These are phyloP conservation scores for Lichtheimia hyalospora DNA, from an alignment of 371 early-diverging fungal species.

Conservation along the genomic window DNA sequence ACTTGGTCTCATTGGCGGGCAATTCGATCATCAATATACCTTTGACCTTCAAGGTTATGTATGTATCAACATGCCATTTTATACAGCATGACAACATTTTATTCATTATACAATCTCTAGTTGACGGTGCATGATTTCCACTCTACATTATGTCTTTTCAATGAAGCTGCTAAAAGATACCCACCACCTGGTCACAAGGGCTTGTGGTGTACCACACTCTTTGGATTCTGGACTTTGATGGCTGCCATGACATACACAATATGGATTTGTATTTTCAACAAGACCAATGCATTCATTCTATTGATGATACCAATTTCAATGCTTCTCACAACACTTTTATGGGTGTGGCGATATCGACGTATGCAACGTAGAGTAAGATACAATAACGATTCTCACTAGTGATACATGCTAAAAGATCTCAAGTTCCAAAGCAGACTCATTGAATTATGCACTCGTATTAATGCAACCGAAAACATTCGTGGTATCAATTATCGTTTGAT, in stretches of 20 bases:
- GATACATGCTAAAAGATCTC: neutral
- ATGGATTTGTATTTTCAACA: conserved; percentile 13
- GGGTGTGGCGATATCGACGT: conserved; percentile 29
- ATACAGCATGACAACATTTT: neutral
- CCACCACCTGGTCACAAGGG: conserved; percentile 31
- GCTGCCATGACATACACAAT: conserved; percentile 22
- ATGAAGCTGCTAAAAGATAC: conserved; percentile 21
- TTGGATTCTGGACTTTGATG: conserved; percentile 24
- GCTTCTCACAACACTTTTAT: conserved; percentile 20
- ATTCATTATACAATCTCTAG: conserved; percentile 5
- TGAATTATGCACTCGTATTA: conserved; percentile 34
- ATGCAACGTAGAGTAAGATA: conserved; percentile 23
- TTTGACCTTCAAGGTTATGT: conserved; percentile 50
- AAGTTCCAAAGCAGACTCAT: conserved; percentile 38
- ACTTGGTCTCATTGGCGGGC: conserved; percentile 27
- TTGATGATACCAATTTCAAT: conserved; percentile 25
- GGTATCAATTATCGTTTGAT: conserved; percentile 41
- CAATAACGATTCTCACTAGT: neutral
- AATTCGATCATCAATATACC: conserved; percentile 50
- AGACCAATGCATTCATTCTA: conserved; percentile 9
- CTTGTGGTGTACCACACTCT: conserved; percentile 20
- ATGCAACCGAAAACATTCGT: conserved; percentile 51
- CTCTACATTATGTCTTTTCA: conserved; percentile 26
- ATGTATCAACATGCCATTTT: neutral
- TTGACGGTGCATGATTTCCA: conserved; percentile 27